Conservation (phyloP, 208 protist species). For the Leishmania guyanensis region DNA sequence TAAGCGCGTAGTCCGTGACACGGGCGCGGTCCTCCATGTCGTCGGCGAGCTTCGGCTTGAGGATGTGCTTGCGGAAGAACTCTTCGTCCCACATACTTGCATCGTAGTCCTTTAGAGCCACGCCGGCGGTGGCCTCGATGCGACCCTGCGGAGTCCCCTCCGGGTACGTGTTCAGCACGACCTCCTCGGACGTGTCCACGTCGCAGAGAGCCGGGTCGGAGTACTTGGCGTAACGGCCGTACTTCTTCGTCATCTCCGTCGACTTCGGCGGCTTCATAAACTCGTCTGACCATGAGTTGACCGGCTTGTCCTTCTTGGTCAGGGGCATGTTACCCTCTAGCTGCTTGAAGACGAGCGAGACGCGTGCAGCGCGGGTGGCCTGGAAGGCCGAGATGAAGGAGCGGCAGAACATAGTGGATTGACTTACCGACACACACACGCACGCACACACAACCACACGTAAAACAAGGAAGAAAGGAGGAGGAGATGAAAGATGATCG, state of each 20-base stretch:
- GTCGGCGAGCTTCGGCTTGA: constrained; percentile 87
- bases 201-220: constrained; percentile 78
- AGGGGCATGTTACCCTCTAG: constrained; percentile 76
- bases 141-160: constrained; percentile 70
- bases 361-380: constrained; percentile 59
- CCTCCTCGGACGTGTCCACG: constrained; percentile 81
- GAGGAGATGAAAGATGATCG: neutral
- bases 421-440: neutral
- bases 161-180: constrained; percentile 92
- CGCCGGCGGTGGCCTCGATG: constrained; percentile 83
- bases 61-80: constrained; percentile 93
- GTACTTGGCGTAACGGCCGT: constrained; percentile 89
- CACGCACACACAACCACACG: neutral
- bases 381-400: constrained; percentile 58
- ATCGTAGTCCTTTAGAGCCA: constrained; percentile 87
- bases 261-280: constrained; percentile 82
- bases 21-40: constrained; percentile 81
- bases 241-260: constrained; percentile 73
- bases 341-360: constrained; percentile 85
- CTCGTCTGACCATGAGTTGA: constrained; percentile 86
- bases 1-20: constrained; percentile 89
- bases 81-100: constrained; percentile 90
- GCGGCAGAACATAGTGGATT: constrained; percentile 67
- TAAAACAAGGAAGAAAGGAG: neutral
- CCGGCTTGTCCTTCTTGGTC: constrained; percentile 85